Evolutionary conservation across 2,329 filamentous ascomycete species (phyloP), one percentile per base, ranked within the genome.

Genomic region (Epichloe gansuensis): DNA sequence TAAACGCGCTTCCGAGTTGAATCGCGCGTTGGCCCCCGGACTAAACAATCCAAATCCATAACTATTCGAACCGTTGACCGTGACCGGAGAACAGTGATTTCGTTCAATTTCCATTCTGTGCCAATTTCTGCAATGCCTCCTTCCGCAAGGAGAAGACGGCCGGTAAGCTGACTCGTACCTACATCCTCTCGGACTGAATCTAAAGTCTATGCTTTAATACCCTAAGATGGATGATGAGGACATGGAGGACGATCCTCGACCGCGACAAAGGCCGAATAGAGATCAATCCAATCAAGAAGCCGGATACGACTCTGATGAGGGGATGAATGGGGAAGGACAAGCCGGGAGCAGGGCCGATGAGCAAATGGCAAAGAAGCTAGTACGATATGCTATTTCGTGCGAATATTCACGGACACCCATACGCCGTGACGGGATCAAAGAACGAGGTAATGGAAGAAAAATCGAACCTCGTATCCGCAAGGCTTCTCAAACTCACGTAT

Each of bases 351-450:
- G 62, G 35, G 71, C 67, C 40, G 72, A 76, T 38, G 68, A 74
- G 4, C 75, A 80, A 57, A 65, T 82, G 36, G 75, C 79, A 38
- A 84, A 82, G 66, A 84, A 82, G 60, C 66, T 86, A n/a, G 74
- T 85, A n/a, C 76, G 82, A 50, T 84, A 84, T 58, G 81, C 80
- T 3, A 64, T 86, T 25, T 78, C 81, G 4, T 84, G 81, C 65
- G 82, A 86, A 61, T 83, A 76, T 55, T 77, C 80, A 9, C 72
- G 82, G 50, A 73, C 74, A 40, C 71, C 75, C 1, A 83, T 86
- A 45, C 73, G 74, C 50, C 70, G 82, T 57, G 75, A 81, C 23
- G 81, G 78, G 35, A 81, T 86, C 45, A 75, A 74, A 54, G 81
- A 84, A 49, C 80, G 80, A 69, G 80, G 81, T 82, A 56, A 27